Base-by-base conservation (phyloP, 2,329 filamentous ascomycete species). In the Aaosphaeria arxii region DNA sequence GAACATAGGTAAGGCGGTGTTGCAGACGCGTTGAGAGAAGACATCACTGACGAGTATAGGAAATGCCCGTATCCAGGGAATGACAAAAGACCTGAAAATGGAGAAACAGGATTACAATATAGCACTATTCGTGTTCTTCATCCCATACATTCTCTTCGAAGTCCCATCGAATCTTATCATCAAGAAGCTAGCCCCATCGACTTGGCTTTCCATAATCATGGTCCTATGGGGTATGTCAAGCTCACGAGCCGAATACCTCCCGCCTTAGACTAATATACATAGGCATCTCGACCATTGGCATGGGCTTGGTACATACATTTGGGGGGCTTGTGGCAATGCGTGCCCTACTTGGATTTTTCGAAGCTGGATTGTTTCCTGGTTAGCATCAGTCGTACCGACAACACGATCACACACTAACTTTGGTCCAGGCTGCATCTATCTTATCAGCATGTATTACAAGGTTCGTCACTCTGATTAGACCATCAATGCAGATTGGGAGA, bases 301-400 rank as follows among this genome's bases (percentile, higher is more conserved):
- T 63, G 76, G 75, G 76, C 0, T 56, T 79, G 1, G 73, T 79
- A 4, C 70, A 70, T 4, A 76, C 72, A 39, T 78, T 71, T 43
- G 62, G 63, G 7, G 75, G 76, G 3, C 63, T 79, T 5, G 70
- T 78, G 57, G 73, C 73, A 6, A 72, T 75, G 43, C 74, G 77
- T 13, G 75, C 69, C 1, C 42, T 70, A 5, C 49, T 71, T 0
- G 68, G 68, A 4, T 47, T 70, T 7, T 69, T 70, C 24, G 68
- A 71, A 51, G 73, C 72, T 30, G 73, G 73, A 4, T 41, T 61
- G 24, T 64, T 57, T 48, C 56, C 57, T 30, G 61, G 62, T 57
- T 51, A 4, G 53, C 9, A 48, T 28, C 5, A n/a, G 7, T 9
- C 38, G 9, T 28, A 7, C 17, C 38, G 9, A n/a, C 24, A 38